Conservation (phyloP, 257 asterid species). For the Thymus quinquecostatus region DNA sequence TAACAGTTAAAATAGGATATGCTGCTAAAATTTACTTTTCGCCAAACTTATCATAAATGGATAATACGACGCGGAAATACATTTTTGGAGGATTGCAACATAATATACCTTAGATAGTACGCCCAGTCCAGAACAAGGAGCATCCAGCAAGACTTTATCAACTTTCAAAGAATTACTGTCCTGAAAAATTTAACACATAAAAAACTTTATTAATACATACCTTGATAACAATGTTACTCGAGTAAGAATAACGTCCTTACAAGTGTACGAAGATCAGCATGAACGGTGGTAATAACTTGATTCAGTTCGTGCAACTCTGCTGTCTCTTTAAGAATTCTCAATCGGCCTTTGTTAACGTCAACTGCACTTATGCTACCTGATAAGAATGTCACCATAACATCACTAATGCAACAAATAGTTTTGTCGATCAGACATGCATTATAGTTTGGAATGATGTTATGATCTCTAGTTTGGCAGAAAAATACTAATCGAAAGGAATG, state of each 20-base stretch:
- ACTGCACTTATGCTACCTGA: constrained; percentile 79
- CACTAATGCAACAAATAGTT: constrained; percentile 12
- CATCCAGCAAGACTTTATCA: constrained; percentile 92
- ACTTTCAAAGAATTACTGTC: constrained; percentile 46
- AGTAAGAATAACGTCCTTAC: constrained; percentile 44
- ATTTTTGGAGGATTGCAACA: neutral
- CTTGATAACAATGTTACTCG: constrained; percentile 3
- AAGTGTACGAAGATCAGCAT: constrained; percentile 74
- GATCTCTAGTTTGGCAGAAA: neutral
- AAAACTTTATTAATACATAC: constrained; percentile 2
- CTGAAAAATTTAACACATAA: constrained; percentile 40
- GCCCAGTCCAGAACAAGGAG: constrained; percentile 97
- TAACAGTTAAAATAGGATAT: neutral
- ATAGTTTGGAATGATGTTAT: neutral
- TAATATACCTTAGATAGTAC: constrained; percentile 83
- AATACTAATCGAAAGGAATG: neutral
- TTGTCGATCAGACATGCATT: neutral
- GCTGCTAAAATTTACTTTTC: neutral
- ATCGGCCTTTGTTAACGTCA: constrained; percentile 80
- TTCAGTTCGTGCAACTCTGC: constrained; percentile 69
- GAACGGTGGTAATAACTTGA: constrained; percentile 59
- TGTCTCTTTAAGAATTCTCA: constrained; percentile 89
- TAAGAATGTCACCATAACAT: constrained; percentile 7
- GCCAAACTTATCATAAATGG: neutral
- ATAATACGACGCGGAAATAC: neutral